Base-by-base conservation (phyloP, 1,284 basidiomycete genomes). In the Ceratobasidium papillatum region DNA sequence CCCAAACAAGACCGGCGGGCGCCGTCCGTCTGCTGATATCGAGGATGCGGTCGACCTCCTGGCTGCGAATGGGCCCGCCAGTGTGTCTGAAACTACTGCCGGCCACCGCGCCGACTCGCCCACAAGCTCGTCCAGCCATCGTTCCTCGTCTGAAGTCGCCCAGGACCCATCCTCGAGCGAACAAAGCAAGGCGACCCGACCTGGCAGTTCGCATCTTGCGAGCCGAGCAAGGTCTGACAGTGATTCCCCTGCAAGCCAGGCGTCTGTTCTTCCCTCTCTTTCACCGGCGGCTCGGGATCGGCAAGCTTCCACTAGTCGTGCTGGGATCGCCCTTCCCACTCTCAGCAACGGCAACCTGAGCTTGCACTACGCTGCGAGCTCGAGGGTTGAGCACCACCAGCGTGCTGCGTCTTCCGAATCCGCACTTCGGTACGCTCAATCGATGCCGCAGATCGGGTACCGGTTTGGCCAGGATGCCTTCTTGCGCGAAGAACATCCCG, bases 1-100 rank as follows among this genome's bases (percentile, higher is more conserved):
- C 5, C 79, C 82, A 14, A 78, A 75, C 74, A 76, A 65, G 77
- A 49, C 72, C 22, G 63, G 72, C 45, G 30, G 68, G 17, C 49
- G 65, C 17, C 36, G 36, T 7, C 58, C 65, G 5, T 52, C 56
- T 25, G 65, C 49, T 14, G 49, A 38, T 22, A 36, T 68, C 49
- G 65, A 69, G 5, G 65, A 56, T 14, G 9, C 65, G n/a, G 25
- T 27, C 52, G 65, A 43, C 34, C 36, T 17, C 12, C 19, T 19
- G 45, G 36, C 34, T n/a, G 41, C n/a, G n/a, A n/a, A n/a, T n/a
- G n/a, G n/a, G n/a, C n/a, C 4, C 64, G 5, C 41, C 45, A 32
- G 52, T 3, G 47, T 8, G 64, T 49, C 64, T 66, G 64, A 66
- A 66, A 66, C 30, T 4, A 22, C 47, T 30, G 25, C 2, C 14